phyloP scores from a whole-genome alignment of 495 filamentous ascomycete genomes.

The Talaromyces ruber region DNA sequence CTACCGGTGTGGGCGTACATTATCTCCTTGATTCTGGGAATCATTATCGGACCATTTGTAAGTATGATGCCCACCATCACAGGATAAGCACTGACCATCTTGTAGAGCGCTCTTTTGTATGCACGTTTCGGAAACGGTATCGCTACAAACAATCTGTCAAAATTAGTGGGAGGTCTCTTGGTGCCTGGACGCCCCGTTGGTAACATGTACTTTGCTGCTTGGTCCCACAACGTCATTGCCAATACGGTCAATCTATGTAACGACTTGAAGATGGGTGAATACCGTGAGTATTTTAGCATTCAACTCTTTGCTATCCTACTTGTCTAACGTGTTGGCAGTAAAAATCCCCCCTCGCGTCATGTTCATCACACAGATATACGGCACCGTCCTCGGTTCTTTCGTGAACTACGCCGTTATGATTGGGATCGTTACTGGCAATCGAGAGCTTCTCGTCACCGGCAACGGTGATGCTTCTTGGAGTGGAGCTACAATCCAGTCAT shows the following conservation, averaged over 20 bases:
- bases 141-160: constrained; percentile 30
- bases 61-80: too few relatives aligned
- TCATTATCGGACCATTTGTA: constrained; percentile 24
- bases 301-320: neutral
- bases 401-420: constrained; percentile 37
- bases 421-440: constrained; percentile 28
- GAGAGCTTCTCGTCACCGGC: constrained; percentile 21
- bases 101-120: constrained; percentile 23
- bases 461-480: constrained; percentile 40
- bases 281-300: constrained; percentile 14
- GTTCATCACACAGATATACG: constrained; percentile 31
- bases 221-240: constrained; percentile 25
- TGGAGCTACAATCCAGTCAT: constrained; percentile 34
- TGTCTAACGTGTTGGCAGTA: constrained; percentile 11
- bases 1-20: constrained; percentile 50
- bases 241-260: constrained; percentile 27
- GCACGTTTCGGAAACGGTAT: constrained; percentile 27
- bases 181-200: constrained; percentile 35
- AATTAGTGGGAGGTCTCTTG: constrained; percentile 28
- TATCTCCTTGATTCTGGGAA: constrained; percentile 26
- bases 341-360: constrained; percentile 36
- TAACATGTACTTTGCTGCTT: constrained; percentile 22
- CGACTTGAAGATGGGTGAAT: constrained; percentile 30
- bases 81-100: too few relatives aligned
- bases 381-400: constrained; percentile 29